Evolutionary conservation across 495 filamentous ascomycete genomes (phyloP).

Genomic region (Neurospora terricola): DNA sequence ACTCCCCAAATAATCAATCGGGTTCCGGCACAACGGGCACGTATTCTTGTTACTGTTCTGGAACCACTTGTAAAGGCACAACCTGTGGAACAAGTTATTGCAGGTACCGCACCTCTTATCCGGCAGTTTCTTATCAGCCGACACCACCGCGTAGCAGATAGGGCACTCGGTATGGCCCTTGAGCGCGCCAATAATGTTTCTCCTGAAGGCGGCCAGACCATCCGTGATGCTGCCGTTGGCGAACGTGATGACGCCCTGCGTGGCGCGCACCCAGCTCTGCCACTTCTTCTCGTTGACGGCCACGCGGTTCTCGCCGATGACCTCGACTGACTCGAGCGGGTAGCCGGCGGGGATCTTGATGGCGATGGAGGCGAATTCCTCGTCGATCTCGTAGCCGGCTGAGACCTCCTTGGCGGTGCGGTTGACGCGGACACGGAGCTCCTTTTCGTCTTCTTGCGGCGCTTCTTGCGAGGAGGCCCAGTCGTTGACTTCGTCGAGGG

Average conservation of each 20-base stretch:
- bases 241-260: conserved; percentile 89
- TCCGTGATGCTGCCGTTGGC: conserved; percentile 79
- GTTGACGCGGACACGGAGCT: conserved; percentile 62
- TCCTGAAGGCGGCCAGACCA: conserved; percentile 69
- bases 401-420: conserved; percentile 60
- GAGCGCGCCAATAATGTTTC: conserved; percentile 74
- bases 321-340: conserved; percentile 67
- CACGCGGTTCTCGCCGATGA: conserved; percentile 69
- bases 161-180: conserved; percentile 94
- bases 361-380: conserved; percentile 66
- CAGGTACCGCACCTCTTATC: conserved; percentile 88
- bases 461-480: conserved; percentile 54
- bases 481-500: conserved; percentile 56
- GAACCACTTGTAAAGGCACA: conserved; percentile 93
- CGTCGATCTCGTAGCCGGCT: conserved; percentile 78
- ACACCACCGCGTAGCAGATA: conserved; percentile 92
- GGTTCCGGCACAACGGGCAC: conserved; percentile 82
- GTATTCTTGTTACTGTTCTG: conserved; percentile 80
- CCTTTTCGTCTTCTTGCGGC: conserved; percentile 54
- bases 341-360: conserved; percentile 72
- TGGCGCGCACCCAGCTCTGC: conserved; percentile 71
- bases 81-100: conserved; percentile 84
- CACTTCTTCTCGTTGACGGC: conserved; percentile 84
- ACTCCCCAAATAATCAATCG: conserved; percentile 54
- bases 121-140: conserved; percentile 74